Conservation (phyloP, 2,329 filamentous ascomycete genomes). For the Trichophyton mentagrophytes region DNA sequence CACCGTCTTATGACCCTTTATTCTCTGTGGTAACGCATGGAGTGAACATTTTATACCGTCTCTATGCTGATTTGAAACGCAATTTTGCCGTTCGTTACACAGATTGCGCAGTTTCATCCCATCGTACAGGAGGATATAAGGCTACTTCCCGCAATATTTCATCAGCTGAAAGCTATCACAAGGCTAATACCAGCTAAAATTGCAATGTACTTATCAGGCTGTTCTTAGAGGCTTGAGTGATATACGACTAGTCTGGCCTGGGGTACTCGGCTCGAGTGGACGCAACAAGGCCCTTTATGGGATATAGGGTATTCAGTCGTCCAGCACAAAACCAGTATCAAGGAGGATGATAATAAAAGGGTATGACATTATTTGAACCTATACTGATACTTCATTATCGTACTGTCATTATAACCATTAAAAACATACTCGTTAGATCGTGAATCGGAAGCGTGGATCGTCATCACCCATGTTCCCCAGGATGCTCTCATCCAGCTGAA, state of each 20-base stretch:
- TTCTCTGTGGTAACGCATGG: not conserved
- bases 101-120: not conserved
- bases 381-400: not conserved
- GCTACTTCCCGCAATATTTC: not conserved
- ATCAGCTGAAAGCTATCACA: not conserved
- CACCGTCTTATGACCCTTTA: not conserved
- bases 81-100: not conserved
- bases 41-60: not conserved
- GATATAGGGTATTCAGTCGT: not conserved
- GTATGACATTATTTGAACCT: not conserved
- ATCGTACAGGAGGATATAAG: not conserved
- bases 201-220: not conserved
- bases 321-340: not conserved
- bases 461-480: slow-evolving; percentile 24
- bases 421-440: slow-evolving; percentile 13
- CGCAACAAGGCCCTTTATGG: not conserved
- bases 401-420: not conserved
- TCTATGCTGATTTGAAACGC: not conserved
- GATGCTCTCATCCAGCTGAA: slow-evolving; percentile 16
- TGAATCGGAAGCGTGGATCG: slow-evolving; percentile 24
- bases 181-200: not conserved
- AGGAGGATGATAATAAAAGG: not conserved
- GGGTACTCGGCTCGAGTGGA: not conserved
- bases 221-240: not conserved
- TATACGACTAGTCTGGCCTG: not conserved